Base-by-base conservation (phyloP, 331 rosid genomes). In the Saraca asoca region DNA sequence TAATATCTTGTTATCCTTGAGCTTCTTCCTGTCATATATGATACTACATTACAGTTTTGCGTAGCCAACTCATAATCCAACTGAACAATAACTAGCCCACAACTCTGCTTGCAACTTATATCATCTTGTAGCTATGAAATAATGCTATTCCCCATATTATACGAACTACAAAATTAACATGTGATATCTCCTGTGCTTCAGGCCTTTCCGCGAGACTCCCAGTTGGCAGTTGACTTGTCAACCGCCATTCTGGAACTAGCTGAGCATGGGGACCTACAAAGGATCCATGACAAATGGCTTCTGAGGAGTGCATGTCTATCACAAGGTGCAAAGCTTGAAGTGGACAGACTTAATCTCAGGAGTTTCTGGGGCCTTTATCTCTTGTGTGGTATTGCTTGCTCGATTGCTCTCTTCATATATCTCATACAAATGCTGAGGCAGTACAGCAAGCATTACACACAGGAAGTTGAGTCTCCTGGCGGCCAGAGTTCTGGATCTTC, bases 281-380 rank as follows among this genome's bases (percentile, higher is more conserved):
- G 96, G 75, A 87, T 90, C 80, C 95, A 85, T 69, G 96, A 90
- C 85, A 87, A 87, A 75, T 90, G 96, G 96, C 95, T 90, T 34
- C 20, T 58, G 62, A 69, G 81, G n/a, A 80, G 81, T 13, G 82
- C 92, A 16, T 90, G 96, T 74, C 68, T 79, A 20, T 76, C 81
- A 53, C 91, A 75, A 66, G 82, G 82, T 29, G 58, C 90, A 44
- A 87, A 81, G 76, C 77, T 83, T 20, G 88, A 81, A 75, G 85
- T 85, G 48, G 95, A 90, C 71, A 87, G 85, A 44, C 92, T 90
- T 51, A 58, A 78, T 3, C 92, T 90, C 14, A 72, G 19, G 56
- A 83, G 92, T 83, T 90, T 90, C 38, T 81, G 85, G 90, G 96
- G 90, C 15, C 92, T 90, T 33, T 90, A 83, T 58, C 34, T 68